These are phyloP conservation scores for Protea cynaroides DNA, from an alignment of 164 flowering plant genomes.

Conservation along the genomic window DNA sequence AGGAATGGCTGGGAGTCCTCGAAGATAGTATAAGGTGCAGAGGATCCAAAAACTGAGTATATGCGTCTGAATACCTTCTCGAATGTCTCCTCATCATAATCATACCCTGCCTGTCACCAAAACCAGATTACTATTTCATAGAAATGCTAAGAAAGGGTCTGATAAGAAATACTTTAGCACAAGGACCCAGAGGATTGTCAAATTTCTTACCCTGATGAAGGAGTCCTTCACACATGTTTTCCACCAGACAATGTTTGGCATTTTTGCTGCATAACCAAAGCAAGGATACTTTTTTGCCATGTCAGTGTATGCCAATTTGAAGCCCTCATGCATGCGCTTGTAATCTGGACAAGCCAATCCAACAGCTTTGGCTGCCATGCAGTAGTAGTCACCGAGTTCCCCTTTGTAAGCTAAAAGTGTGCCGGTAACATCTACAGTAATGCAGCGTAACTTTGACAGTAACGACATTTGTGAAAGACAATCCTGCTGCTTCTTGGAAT, in stretches of 20 bases:
- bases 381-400: constrained; percentile 77
- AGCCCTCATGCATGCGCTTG: constrained; percentile 66
- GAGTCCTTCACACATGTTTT: constrained; percentile 85
- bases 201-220: constrained; percentile 57
- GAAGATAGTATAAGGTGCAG: constrained; percentile 85
- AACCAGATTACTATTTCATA: constrained; percentile 6
- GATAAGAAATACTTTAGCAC: not conserved
- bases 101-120: constrained; percentile 85
- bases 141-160: not conserved
- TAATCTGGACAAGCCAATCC: constrained; percentile 82
- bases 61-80: constrained; percentile 93
- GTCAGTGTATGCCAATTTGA: constrained; percentile 61
- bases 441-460: constrained; percentile 46
- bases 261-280: constrained; percentile 60
- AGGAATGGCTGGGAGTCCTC: constrained; percentile 89
- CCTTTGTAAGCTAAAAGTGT: constrained; percentile 76
- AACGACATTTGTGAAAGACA: constrained; percentile 27
- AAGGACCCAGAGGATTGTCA: not conserved
- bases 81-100: constrained; percentile 91
- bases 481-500: not conserved
- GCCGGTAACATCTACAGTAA: constrained; percentile 75
- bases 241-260: constrained; percentile 86
- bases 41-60: constrained; percentile 86
- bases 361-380: constrained; percentile 82
- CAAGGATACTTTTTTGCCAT: constrained; percentile 72